Percentiles rank a stretch among this genome's conserved stretches.
Conservation (phyloP, 225 moss, liverwort and hornwort species). For the Lunularia cruciata region DNA sequence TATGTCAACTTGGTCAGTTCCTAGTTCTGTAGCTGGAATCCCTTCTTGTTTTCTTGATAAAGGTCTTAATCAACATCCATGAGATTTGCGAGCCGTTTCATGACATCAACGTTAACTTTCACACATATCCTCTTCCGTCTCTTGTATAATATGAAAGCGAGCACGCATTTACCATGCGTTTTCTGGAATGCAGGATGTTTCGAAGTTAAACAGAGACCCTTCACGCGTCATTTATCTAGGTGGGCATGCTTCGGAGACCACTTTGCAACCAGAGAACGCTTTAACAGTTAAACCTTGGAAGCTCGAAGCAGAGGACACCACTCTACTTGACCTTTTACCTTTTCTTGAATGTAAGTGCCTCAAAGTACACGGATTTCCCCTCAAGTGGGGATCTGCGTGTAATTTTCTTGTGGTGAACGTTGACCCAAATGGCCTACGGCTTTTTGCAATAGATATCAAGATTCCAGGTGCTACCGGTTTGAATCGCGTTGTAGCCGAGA, state of each 20-base stretch:
- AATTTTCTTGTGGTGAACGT: no score
- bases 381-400: no score
- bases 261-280: slow-evolving; percentile 85
- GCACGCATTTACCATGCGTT: neutral
- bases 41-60: no score
- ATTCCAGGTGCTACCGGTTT: neutral
- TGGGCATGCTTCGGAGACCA: slow-evolving; percentile 78
- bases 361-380: no score
- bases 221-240: slow-evolving; percentile 79
- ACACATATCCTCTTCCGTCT: neutral
- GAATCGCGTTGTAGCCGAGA: no score
- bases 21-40: no score
- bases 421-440: no score
- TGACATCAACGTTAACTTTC: no score
- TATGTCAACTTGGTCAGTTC: no score
- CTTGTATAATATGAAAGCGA: neutral
- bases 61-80: no score
- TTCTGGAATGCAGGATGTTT: slow-evolving; percentile 63
- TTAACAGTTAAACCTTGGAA: slow-evolving; percentile 86
- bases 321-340: slow-evolving; percentile 83
- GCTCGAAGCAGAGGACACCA: slow-evolving; percentile 76
- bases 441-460: neutral
- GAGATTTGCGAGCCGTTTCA: no score
- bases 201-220: slow-evolving; percentile 92
- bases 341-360: slow-evolving; percentile 82